Conservation (phyloP, 495 filamentous ascomycete genomes). For the Aspergillus cristatus region DNA sequence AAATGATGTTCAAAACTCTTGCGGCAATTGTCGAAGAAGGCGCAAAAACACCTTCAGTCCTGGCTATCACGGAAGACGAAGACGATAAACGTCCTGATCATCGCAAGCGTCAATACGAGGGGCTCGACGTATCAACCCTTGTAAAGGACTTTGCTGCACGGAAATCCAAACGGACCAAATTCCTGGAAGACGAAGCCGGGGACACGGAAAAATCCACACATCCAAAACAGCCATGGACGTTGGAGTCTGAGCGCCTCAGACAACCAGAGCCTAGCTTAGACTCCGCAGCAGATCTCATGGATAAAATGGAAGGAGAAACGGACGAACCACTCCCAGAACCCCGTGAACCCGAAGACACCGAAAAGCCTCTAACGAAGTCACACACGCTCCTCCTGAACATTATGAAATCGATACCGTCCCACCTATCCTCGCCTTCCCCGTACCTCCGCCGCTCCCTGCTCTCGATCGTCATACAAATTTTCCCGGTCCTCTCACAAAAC, state of each 20-base stretch:
- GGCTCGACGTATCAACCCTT: conserved; percentile 27
- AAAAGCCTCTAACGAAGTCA: conserved; percentile 43
- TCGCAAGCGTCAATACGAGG: conserved; percentile 30
- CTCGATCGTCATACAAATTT: conserved; percentile 58
- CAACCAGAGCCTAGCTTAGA: conserved; percentile 19
- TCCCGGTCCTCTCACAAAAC: conserved; percentile 58
- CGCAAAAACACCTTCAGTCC: conserved; percentile 51
- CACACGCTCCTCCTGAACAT: conserved; percentile 60
- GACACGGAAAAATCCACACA: conserved; percentile 23
- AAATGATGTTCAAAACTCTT: conserved; percentile 75
- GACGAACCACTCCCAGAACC: conserved; percentile 32
- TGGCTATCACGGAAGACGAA: conserved; percentile 33
- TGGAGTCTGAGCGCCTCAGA: conserved; percentile 18
- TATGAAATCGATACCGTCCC: conserved; percentile 63
- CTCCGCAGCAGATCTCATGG: conserved; percentile 22
- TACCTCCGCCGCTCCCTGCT: conserved; percentile 69
- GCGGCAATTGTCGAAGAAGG: conserved; percentile 75
- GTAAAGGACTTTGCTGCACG: conserved; percentile 25
- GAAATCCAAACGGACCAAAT: conserved; percentile 27
- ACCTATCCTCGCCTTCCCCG: conserved; percentile 75
- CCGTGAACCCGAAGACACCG: conserved; percentile 41
- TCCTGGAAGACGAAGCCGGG: conserved; percentile 12
- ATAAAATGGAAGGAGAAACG: conserved; percentile 26
- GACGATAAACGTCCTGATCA: conserved; percentile 21
- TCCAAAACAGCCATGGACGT: conserved; percentile 30